Conservation (phyloP, 2,329 filamentous ascomycete genomes). For the Atkinsonella texensis region DNA sequence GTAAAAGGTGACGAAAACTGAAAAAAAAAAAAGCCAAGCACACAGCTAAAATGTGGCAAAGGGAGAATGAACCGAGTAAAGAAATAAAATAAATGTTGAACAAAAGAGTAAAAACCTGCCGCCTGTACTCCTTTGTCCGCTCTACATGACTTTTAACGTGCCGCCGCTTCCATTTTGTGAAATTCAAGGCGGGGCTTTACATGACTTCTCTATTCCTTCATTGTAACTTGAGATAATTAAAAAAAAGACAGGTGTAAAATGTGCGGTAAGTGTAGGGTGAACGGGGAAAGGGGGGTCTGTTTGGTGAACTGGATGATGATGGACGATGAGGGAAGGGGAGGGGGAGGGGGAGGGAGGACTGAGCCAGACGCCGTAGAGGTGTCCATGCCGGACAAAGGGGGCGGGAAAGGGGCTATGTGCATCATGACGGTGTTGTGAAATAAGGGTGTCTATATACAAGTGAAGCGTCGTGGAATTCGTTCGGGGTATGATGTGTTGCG, state of each 20-base stretch:
- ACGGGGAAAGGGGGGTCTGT: background rate
- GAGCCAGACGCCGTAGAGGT: background rate
- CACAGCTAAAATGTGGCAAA: background rate
- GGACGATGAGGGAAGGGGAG: background rate
- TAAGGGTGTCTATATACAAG: slow-evolving; percentile 23
- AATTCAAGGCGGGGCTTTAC: slow-evolving; percentile 24
- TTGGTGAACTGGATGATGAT: slow-evolving; percentile 3
- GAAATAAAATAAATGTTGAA: slow-evolving; percentile 12
- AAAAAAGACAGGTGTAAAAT: slow-evolving; percentile 10
- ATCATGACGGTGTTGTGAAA: slow-evolving; percentile 25
- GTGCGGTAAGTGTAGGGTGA: slow-evolving; percentile 1
- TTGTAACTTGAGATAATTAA: slow-evolving; percentile 17
- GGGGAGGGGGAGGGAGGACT: background rate
- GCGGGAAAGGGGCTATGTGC: slow-evolving; percentile 21
- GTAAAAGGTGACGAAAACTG: slow-evolving; percentile 11
- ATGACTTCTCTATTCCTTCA: slow-evolving; percentile 30
- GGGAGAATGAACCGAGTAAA: slow-evolving; percentile 9
- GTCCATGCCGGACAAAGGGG: background rate
- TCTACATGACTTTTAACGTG: slow-evolving; percentile 30
- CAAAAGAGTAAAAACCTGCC: slow-evolving; percentile 14
- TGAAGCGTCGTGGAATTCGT: slow-evolving; percentile 25
- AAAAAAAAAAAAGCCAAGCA: slow-evolving; percentile 4
- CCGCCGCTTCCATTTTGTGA: slow-evolving; percentile 17
- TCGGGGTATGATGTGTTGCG: slow-evolving; percentile 18
- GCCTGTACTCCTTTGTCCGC: slow-evolving; percentile 27